Conservation (phyloP, 352 stramenopile genomes). For the Globisporangium carolinianum region DNA sequence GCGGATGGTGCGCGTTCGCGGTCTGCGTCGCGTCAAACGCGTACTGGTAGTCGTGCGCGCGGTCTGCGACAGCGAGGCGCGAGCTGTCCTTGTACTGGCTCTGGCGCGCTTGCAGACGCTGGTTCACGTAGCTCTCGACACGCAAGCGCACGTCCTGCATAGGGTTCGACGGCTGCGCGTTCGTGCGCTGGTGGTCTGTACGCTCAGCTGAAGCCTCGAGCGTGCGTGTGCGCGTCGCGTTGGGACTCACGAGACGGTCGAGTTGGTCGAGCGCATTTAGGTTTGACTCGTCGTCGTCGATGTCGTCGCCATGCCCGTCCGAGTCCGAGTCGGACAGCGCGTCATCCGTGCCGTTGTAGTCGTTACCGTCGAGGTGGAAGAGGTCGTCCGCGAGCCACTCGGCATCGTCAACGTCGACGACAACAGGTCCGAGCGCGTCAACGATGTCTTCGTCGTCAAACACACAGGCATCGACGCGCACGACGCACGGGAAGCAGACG, state of each 20-base stretch:
- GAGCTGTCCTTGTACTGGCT: slow-evolving; percentile 12
- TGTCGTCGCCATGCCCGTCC: neutral
- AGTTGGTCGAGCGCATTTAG: slow-evolving; percentile 37
- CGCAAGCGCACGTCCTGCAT: slow-evolving; percentile 23
- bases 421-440: slow-evolving; percentile 33
- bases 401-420: slow-evolving; percentile 32
- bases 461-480: slow-evolving; percentile 33
- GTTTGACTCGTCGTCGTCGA: neutral
- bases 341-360: slow-evolving; percentile 23
- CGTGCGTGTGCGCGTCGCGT: slow-evolving; percentile 7
- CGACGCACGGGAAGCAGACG: slow-evolving; percentile 34
- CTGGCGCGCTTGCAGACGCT: slow-evolving; percentile 17
- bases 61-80: slow-evolving; percentile 5
- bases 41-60: slow-evolving; percentile 37
- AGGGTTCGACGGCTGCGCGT: neutral
- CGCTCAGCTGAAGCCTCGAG: neutral
- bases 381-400: slow-evolving; percentile 28
- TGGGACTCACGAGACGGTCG: slow-evolving; percentile 24
- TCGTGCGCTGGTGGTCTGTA: neutral
- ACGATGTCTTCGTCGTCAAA: slow-evolving; percentile 45
- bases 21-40: slow-evolving; percentile 31
- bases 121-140: slow-evolving; percentile 36
- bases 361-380: slow-evolving; percentile 8
- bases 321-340: slow-evolving; percentile 8
- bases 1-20: slow-evolving; percentile 28